A percentile compares a stretch with the other conserved stretches of the same genome.
Conservation (phyloP, 2,329 filamentous ascomycete species). For the Alternaria triticina region DNA sequence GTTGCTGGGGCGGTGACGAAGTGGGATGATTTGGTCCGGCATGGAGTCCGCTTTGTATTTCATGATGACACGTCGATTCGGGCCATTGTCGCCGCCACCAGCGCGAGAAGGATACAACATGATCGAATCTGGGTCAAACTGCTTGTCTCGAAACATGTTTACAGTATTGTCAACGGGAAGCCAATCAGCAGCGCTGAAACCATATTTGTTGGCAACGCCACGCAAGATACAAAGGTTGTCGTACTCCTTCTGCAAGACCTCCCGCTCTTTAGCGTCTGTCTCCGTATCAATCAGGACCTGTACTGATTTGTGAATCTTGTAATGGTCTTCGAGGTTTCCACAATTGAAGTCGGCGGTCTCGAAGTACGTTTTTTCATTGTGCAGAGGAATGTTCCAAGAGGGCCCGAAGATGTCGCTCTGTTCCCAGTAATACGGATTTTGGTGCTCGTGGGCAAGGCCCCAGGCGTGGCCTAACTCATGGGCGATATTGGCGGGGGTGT, state of each 20-base stretch:
- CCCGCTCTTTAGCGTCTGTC: no score
- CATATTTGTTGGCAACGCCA: neutral
- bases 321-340: neutral
- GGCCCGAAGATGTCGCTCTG: neutral
- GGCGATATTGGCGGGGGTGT: neutral
- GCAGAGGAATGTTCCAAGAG: neutral
- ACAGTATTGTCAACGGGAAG: neutral
- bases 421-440: neutral
- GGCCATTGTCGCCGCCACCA: neutral
- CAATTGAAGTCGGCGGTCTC: neutral
- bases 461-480: neutral
- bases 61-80: neutral
- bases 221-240: neutral
- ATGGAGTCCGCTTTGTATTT: neutral
- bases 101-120: neutral
- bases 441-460: neutral
- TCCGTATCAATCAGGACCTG: neutral
- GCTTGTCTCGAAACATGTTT: neutral
- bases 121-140: neutral
- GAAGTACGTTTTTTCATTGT: neutral
- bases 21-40: neutral
- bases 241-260: neutral
- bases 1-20: neutral
- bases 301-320: neutral
- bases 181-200: neutral